Evolutionary conservation across 2,329 filamentous ascomycete genomes (phyloP).

Genomic region (Reticulascus tulasneorum): DNA sequence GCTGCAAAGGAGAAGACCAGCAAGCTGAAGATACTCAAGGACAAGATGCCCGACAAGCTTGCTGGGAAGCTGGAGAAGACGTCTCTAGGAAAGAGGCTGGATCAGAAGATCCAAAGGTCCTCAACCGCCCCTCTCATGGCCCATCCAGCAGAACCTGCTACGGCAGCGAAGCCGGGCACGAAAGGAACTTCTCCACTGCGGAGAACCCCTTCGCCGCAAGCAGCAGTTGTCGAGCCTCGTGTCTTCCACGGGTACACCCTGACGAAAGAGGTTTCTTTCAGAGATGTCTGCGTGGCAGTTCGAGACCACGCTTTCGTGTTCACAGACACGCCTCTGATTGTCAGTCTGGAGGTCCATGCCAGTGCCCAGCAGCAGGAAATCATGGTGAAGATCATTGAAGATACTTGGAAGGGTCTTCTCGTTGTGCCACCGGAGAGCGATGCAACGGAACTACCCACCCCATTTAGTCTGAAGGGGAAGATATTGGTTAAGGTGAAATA

Average conservation of each 20-base stretch:
- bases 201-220: constrained; percentile 14
- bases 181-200: constrained; percentile 4
- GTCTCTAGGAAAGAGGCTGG: constrained; percentile 39
- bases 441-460: constrained; percentile 56
- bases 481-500: constrained; percentile 85
- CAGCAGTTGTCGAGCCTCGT: constrained; percentile 58
- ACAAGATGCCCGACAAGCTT: constrained; percentile 43
- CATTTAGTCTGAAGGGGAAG: constrained; percentile 67
- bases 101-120: constrained; percentile 27
- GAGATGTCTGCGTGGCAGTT: constrained; percentile 79
- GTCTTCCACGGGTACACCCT: constrained; percentile 88
- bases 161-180: constrained; percentile 2
- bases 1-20: constrained; percentile 42
- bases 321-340: constrained; percentile 80
- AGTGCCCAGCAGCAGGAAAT: constrained; percentile 73
- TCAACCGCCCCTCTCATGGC: constrained; percentile 1
- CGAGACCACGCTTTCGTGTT: constrained; percentile 71
- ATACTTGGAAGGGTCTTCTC: constrained; percentile 73
- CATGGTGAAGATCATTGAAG: constrained; percentile 90
- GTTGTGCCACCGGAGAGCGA: constrained; percentile 51
- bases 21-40: constrained; percentile 61
- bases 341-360: constrained; percentile 91
- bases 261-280: constrained; percentile 83
- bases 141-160: background rate
- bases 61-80: constrained; percentile 44